Conservation (phyloP, 495 filamentous ascomycete genomes). For the Evernia prunastri region DNA sequence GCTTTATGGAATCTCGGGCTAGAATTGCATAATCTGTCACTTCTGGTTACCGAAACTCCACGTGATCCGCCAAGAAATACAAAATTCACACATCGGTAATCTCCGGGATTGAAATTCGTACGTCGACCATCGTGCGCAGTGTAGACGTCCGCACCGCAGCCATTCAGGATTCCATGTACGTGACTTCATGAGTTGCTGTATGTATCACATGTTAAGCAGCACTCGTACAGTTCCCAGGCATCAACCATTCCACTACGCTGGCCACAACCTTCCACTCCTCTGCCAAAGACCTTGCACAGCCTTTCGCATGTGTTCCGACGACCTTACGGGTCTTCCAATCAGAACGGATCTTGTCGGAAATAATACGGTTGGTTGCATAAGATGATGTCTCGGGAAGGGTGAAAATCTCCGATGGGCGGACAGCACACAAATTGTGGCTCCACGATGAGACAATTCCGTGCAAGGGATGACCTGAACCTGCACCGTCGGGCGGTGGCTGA, state of each 20-base stretch:
- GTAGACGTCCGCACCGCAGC: not conserved
- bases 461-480: constrained; percentile 11
- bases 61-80: too few species aligned
- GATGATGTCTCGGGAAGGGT: constrained; percentile 3
- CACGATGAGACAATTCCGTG: constrained; percentile 13
- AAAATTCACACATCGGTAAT: constrained; percentile 2
- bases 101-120: constrained; percentile 3
- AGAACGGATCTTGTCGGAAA: constrained; percentile 12
- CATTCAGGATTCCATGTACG: constrained; percentile 4
- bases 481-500: constrained; percentile 8
- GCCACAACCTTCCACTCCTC: constrained; percentile 10
- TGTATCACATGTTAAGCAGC: constrained; percentile 12
- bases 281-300: constrained; percentile 11
- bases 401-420: constrained; percentile 5
- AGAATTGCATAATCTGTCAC: too few species aligned
- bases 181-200: constrained; percentile 8
- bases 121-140: constrained; percentile 3
- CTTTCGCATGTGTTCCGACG: constrained; percentile 7
- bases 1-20: too few species aligned
- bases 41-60: too few species aligned
- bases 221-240: constrained; percentile 9
- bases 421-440: constrained; percentile 11
- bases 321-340: constrained; percentile 11
- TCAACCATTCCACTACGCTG: constrained; percentile 8
- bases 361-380: constrained; percentile 14